Evolutionary conservation across 2,329 filamentous ascomycete genomes (phyloP), one percentile per base, ranked within the genome.

Genomic region (Fusarium sp.): DNA sequence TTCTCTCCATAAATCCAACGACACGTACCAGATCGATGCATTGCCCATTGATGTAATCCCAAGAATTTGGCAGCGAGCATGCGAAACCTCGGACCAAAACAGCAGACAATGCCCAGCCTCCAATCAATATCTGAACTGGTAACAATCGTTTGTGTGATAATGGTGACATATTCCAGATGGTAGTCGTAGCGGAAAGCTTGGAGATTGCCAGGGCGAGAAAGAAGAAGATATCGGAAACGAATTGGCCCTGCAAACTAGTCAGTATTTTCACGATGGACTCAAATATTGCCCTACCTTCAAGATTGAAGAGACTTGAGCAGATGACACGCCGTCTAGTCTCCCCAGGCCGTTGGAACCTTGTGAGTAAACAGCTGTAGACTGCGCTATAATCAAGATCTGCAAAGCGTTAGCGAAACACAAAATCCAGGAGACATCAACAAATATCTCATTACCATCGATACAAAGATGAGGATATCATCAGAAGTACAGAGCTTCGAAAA

Each of bases 161-260:
- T 11, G 56, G 58, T n/a, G 58, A 47, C 56, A 62, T 56, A 4
- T 38, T 62, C 12, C 12, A 19, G 15, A 62, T 26, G 4, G 58
- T 62, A 4, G 56, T 38, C 3, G 42, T 62, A 0, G 58, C 56
- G 14, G 58, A 62, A 6, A 62, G 39, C n/a, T 62, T 62, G 6
- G 58, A 56, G 2, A 62, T 10, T 0, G 40, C 23, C 1, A 62
- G 10, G 3, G 48, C 20, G 1, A 62, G n/a, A 5, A 47, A 62
- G 17, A 62, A 38, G 0, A 62, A 19, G 4, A 56, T 54, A 1
- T 62, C 58, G 10, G 58, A 62, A 3, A 24, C 42, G 8, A 47
- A 39, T 34, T 62, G 58, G 10, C 32, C n/a, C 56, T 62, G 12
- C 20, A 4, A 5, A 42, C 20, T 46, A 36, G n/a, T 3, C 5